Base-by-base conservation (phyloP, 2,329 filamentous ascomycete species). In the Ophiostoma pallidulum region DNA sequence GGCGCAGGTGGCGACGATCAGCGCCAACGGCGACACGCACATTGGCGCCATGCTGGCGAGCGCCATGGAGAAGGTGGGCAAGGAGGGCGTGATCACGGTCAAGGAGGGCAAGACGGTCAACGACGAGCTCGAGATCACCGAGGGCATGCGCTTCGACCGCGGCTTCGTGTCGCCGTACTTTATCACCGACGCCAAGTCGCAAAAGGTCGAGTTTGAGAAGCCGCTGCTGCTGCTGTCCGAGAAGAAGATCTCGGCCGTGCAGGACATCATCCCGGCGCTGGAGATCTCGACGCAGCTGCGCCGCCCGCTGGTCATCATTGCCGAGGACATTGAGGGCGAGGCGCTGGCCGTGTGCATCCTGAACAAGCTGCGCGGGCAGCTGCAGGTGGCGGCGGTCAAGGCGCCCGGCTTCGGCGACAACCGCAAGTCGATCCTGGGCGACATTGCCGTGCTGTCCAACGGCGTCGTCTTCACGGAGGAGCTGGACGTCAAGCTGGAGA, bases 171-270 rank as follows among this genome's bases (percentile, higher is more conserved):
- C 92, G 22, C 90, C 92, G 59, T 98, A 98, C 83, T 98, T 98
- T 78, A 98, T 98, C 76, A 98, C 92, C 74, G 92, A 98, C 64
- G 74, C 89, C 79, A 98, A 98, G 84, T 70, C 90, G 51, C 89
- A 94, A 69, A 98, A 98, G 82, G 90, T 97, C 50, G 92, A 98
- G 74, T 98, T 98, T 58, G 92, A 98, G 82, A 97, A 98, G 80
- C 92, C 92, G 56, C 73, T 98, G 65, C 92, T 98, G 67, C 86
- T 98, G 43, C 86, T 98, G 48, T 97, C 92, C 8, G 92, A 98
- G 82, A 97, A 96, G 86, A 98, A 98, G 84, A 98, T 98, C 71
- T 98, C 92, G 45, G 88, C 90, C 52, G 92, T 97, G 51, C 91
- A 97, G 75, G 92, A 98, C 70, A 97, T 98, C 64, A 91, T 98